Base-by-base conservation (phyloP, 345 rosid genomes). In the Durio zibethinus region DNA sequence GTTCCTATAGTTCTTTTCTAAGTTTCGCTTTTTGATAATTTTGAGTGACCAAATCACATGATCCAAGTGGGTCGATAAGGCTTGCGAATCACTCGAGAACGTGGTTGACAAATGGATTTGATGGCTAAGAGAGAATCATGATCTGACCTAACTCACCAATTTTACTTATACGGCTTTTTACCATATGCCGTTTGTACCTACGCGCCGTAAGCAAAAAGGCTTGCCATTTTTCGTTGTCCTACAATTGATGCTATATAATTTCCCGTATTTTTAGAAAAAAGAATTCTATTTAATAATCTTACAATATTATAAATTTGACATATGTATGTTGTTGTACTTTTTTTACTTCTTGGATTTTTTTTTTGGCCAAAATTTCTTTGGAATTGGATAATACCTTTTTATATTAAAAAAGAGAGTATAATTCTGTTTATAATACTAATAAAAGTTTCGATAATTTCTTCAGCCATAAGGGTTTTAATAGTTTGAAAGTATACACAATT, bases 21-120 rank as follows among this genome's bases (percentile, higher is more conserved):
- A n/a, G n/a, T n/a, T 68, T 66, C 47, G 33, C 25, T 10, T 66
- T 5, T 66, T 42, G 18, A 7, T 21, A 67, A 23, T 21, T 14
- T 68, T 27, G 54, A 67, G 20, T 68, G 72, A 35, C 52, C n/a
- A 52, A 54, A 73, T 73, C 65, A 73, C 65, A 35, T n/a, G 63
- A 53, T n/a, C 20, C 20, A 54, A 73, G 48, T 73, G 52, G 35
- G 10, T 35, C 4, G 65, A 40, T 16, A 73, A 73, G 47, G 35
- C 48, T 36, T 31, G 45, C 10, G 29, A 7, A 21, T 36, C 52
- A 14, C 5, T 53, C 33, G 36, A 6, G 48, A 53, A 35, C 65
- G 65, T 73, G 2, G 76, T 73, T 73, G 76, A n/a, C 31, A 12
- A 54, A 57, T 54, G 76, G 47, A 12, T 53, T 43, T 38, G 48